Evolutionary conservation across 345 rosid genomes (phyloP), one percentile per base, ranked within the genome.

Genomic region (Erysimum cheiranthoides): DNA sequence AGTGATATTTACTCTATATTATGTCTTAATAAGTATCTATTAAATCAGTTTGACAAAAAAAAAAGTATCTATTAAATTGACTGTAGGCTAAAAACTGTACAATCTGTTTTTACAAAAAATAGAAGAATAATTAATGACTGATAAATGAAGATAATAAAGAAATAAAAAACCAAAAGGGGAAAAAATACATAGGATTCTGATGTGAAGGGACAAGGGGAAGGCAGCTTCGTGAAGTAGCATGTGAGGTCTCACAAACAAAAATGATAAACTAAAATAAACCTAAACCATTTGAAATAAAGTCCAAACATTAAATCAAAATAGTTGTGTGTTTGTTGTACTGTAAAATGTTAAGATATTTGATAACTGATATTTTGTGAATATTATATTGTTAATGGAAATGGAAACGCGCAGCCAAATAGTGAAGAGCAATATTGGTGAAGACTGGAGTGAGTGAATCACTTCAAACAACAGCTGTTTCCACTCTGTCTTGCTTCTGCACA

Each of bases 361-460:
- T 10, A 52, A 52, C 6, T 10, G 3, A 25, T 21, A 25, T 53
- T 10, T 6, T 49, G 8, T 3, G 28, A 25, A 21, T 18, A 50
- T 9, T 8, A 21, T 18, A 25, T 52, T 27, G 16, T 52, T 52
- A 67, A 59, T 67, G 32, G 34, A 35, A 74, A 70, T 70, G 61
- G 43, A 72, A 66, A 73, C 77, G 68, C 81, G 81, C 78, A 78
- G 78, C 63, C 73, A 67, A 78, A 78, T 52, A 78, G 73, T 78
- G 73, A 39, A 60, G 73, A 49, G n/a, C n/a, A n/a, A n/a, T n/a
- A n/a, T n/a, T n/a, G n/a, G n/a, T n/a, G n/a, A 39, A 60, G 73
- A 49, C 28, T 59, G 49, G 52, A 78, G 78, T 73, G 71, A 69
- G 72, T 56, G 47, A 71, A 58, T 54, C 76, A 71, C 72, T 77